Base-by-base conservation (phyloP, 805 yeast genomes). In the Kregervanrija delftensis region DNA sequence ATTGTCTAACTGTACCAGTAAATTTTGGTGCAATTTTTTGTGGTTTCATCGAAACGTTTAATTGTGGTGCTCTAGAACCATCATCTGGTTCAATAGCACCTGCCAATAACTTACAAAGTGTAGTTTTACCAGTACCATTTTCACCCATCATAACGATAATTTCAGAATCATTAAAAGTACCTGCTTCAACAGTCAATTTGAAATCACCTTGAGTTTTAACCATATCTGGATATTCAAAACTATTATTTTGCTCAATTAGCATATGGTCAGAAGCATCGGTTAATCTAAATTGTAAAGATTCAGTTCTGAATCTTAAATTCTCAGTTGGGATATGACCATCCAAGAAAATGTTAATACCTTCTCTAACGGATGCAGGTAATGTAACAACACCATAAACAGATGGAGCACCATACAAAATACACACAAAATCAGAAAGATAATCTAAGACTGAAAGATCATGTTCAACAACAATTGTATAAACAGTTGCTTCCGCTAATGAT, bases 131-230 rank as follows among this genome's bases (percentile, higher is more conserved):
- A 14, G 99, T 93, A 73, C 99, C 99, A 67, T 93, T 93, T 72
- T 93, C 99, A 65, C 99, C 99, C 96, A 93, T 91, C 96, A 93
- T 87, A 46, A 93, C 99, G 59, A 93, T 76, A 58, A 93, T 93
- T 73, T 93, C 99, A 37, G 96, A 86, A 66, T 93, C 95, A 45
- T 95, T 83, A 70, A 91, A 93, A 47, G 84, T 90, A 70, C 99
- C 99, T 38, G 77, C 61, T 60, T 86, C 84, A 49, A 93, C 83
- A 47, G 68, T 72, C 64, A 93, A 75, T 61, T 79, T 81, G 85
- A 93, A 93, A 67, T 90, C 97, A 62, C 99, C 99, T 73, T 90
- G 91, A 37, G 97, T 89, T 76, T 88, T 90, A 13, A 43, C 35
- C 95, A 93, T 83, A 30, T 72, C 56, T 46, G 96, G 96, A 63